Conservation (phyloP, 306 rosid species). For the Vigna radiata region DNA sequence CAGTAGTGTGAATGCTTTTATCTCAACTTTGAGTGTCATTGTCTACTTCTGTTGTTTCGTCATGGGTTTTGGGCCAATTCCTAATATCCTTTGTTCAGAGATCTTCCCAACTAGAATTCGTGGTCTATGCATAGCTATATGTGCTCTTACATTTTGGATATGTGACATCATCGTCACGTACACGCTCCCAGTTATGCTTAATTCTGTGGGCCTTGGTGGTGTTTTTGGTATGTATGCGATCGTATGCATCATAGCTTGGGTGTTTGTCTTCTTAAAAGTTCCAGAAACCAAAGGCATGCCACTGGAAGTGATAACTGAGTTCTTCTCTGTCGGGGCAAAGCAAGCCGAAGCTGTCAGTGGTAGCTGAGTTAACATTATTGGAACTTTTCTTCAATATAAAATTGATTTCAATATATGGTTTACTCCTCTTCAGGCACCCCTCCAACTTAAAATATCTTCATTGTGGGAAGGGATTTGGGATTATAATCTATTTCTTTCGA, state of each 20-base stretch:
- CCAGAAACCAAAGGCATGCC: constrained; percentile 98
- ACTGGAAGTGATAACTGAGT: constrained; percentile 80
- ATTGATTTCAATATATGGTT: constrained; percentile 34
- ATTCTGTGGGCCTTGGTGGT: constrained; percentile 76
- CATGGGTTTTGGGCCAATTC: constrained; percentile 89
- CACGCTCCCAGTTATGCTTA: constrained; percentile 81
- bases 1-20: constrained; percentile 63
- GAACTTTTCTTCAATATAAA: background rate
- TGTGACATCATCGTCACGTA: constrained; percentile 86
- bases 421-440: background rate
- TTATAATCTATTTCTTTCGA: background rate
- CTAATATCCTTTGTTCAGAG: constrained; percentile 84
- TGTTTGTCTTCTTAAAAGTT: constrained; percentile 75
- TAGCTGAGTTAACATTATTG: constrained; percentile 39
- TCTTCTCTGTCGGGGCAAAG: constrained; percentile 83
- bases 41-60: constrained; percentile 84
- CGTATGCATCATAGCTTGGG: constrained; percentile 72
- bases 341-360: constrained; percentile 54
- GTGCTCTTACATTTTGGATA: constrained; percentile 86
- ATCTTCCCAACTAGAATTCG: constrained; percentile 88
- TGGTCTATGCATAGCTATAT: constrained; percentile 85
- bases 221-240: constrained; percentile 81
- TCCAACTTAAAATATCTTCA: background rate
- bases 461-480: background rate
- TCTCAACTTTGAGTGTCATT: constrained; percentile 74